Conservation (phyloP, 2,329 filamentous ascomycete genomes). For the Exophiala spinifera region DNA sequence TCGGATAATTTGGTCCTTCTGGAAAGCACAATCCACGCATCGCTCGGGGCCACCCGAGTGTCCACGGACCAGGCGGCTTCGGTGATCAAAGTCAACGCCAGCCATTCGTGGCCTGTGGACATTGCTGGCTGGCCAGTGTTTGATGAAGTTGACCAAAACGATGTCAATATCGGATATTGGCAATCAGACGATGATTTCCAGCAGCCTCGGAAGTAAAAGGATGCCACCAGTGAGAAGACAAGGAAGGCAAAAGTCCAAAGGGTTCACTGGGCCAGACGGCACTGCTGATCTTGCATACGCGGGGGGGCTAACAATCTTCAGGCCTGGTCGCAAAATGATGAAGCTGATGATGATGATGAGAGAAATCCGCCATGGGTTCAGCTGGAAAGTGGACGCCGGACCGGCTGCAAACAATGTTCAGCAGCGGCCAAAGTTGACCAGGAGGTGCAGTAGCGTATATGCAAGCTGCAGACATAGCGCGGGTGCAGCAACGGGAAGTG, state of each 20-base stretch:
- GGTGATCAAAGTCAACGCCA: conserved; percentile 16
- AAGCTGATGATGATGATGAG: not conserved
- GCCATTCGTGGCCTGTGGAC: conserved; percentile 4
- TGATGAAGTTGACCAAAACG: conserved; percentile 12
- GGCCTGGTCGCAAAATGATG: not conserved
- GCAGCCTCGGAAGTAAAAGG: conserved; percentile 6
- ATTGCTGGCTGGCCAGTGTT: conserved; percentile 6
- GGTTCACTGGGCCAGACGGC: not conserved
- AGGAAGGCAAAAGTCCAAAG: conserved; percentile 1
- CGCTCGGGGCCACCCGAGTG: conserved; percentile 20
- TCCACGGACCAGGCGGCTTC: conserved; percentile 8
- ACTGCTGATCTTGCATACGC: conserved; percentile 26
- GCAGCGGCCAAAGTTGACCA: not conserved
- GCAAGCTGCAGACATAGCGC: conserved; percentile 5
- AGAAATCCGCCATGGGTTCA: conserved; percentile 14
- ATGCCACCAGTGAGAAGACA: conserved; percentile 17
- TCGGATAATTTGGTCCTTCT: conserved; percentile 16
- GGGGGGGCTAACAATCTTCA: conserved; percentile 18
- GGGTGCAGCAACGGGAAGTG: not conserved
- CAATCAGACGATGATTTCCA: conserved; percentile 25
- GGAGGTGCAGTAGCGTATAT: conserved; percentile 22
- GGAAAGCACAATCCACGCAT: conserved; percentile 16
- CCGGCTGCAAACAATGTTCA: not conserved
- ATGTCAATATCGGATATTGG: conserved; percentile 20
- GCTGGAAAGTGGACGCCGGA: conserved; percentile 16